Percentiles rank a stretch among this genome's conserved stretches.
phyloP scores from a whole-genome alignment of 2,329 filamentous ascomycete genomes.

The Trichoderma sp. region DNA sequence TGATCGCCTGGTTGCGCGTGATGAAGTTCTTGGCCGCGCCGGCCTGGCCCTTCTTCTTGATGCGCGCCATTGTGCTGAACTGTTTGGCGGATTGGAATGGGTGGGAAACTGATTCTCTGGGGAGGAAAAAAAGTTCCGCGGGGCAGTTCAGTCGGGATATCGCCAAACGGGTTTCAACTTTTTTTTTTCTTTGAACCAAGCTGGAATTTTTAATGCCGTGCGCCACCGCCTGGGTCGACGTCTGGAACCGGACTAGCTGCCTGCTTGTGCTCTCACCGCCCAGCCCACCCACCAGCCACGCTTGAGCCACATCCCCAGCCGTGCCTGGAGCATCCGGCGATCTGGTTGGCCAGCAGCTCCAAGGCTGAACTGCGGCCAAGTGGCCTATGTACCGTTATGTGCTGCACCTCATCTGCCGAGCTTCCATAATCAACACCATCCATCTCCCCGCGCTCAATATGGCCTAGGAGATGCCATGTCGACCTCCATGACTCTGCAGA shows the following conservation, averaged over 20 bases:
- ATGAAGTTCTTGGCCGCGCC: slow-evolving; percentile 98
- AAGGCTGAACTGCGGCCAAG: slow-evolving; percentile 36
- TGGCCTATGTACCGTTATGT: slow-evolving; percentile 32
- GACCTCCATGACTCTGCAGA: slow-evolving; percentile 45
- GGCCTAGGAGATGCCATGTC: slow-evolving; percentile 42
- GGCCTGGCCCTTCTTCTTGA: slow-evolving; percentile 90
- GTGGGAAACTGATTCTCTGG: slow-evolving; percentile 29
- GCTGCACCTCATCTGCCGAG: slow-evolving; percentile 15
- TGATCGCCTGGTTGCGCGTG: slow-evolving; percentile 92
- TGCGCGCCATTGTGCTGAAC: slow-evolving; percentile 62
- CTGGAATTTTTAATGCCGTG: slow-evolving; percentile 42
- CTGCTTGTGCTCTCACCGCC: slow-evolving; percentile 34
- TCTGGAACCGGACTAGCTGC: slow-evolving; percentile 30
- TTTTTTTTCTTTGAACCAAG: slow-evolving; percentile 42
- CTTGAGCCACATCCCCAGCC: not conserved
- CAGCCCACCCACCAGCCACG: slow-evolving; percentile 24
- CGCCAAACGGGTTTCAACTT: slow-evolving; percentile 32
- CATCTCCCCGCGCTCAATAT: slow-evolving; percentile 27
- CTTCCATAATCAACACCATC: not conserved
- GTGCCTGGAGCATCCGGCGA: not conserved
- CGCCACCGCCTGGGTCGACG: slow-evolving; percentile 35
- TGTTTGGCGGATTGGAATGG: slow-evolving; percentile 25
- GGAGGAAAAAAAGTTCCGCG: slow-evolving; percentile 35
- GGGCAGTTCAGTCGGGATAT: slow-evolving; percentile 36
- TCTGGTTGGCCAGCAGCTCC: not conserved